Percentiles rank a stretch among this genome's conserved stretches.
phyloP scores from a whole-genome alignment of 768 basidiomycete genomes.

The Lentinula edodes region DNA sequence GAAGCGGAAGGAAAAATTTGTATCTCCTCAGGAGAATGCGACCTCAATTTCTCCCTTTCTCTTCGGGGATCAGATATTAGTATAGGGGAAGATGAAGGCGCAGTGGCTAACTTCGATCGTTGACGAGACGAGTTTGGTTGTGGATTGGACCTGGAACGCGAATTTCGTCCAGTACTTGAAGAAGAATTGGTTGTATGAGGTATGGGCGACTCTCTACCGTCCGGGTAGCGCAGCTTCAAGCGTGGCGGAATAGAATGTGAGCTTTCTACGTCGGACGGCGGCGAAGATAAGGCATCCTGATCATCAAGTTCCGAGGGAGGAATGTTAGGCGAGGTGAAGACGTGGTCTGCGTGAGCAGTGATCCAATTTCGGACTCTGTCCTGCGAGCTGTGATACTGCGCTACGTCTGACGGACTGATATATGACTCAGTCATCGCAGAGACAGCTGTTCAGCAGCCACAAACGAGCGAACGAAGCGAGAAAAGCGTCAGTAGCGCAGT shows the following conservation, averaged over 20 bases:
- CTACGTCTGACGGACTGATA: slow-evolving; percentile 50
- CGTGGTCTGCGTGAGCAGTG: slow-evolving; percentile 31
- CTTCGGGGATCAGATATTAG: slow-evolving; percentile 22
- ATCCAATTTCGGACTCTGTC: slow-evolving; percentile 68
- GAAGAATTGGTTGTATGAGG: slow-evolving; percentile 32
- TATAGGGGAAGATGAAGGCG: slow-evolving; percentile 22
- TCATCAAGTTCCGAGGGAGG: slow-evolving; percentile 46
- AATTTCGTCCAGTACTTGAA: slow-evolving; percentile 19
- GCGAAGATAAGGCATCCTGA: slow-evolving; percentile 28
- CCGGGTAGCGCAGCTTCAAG: slow-evolving; percentile 65
- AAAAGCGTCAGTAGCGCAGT: slow-evolving; percentile 16
- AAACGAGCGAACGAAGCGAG: slow-evolving; percentile 21
- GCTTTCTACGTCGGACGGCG: slow-evolving; percentile 44
- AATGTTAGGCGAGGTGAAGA: slow-evolving; percentile 53
- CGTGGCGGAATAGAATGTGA: slow-evolving; percentile 56
- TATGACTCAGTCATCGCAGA: slow-evolving; percentile 60
- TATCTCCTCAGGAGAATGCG: slow-evolving; percentile 53
- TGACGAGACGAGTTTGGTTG: slow-evolving; percentile 25
- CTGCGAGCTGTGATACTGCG: slow-evolving; percentile 52
- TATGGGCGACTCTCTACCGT: slow-evolving; percentile 64
- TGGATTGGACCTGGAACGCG: slow-evolving; percentile 23
- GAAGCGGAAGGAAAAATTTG: slow-evolving; percentile 51
- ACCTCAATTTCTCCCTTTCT: slow-evolving; percentile 17
- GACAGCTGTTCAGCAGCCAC: slow-evolving; percentile 11
- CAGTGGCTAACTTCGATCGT: slow-evolving; percentile 35